Evolutionary conservation across 2,329 filamentous ascomycete genomes (phyloP), one percentile per base, ranked within the genome.

Genomic region (Diplodia mutila): DNA sequence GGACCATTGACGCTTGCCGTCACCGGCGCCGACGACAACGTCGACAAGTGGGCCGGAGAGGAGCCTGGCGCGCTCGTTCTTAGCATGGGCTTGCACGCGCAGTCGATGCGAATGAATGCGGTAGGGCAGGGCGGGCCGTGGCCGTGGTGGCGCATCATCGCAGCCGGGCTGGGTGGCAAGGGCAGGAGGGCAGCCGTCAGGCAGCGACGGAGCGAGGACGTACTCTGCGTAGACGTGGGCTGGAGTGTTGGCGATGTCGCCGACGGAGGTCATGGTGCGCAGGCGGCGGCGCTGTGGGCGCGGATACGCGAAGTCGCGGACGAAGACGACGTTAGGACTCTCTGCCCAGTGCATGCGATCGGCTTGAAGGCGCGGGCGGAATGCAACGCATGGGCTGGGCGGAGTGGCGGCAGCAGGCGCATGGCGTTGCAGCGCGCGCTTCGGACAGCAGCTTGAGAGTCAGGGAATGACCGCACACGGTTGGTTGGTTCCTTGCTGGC

Each of bases 181-280:
- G 49, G 34, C 25, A 39, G 63, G 54, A 27, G 53, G 42, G 52
- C 37, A 27, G 67, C 29, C 21, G n/a, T 49, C 42, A n/a, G 67
- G 67, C 14, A 68, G 67, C 37, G 67, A 52, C 29, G 57, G 37
- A 16, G 48, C 14, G 37, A 52, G 42, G 29, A 82, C 83, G 76
- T 84, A 86, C 84, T 84, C 82, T 76, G 84, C 83, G 79, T 82
- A 85, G 68, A 78, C 79, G 69, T 80, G 78, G 69, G 83, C 83
- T 72, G 82, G 80, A 69, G 79, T 76, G 69, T 81, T 78, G 71
- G 77, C 79, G 71, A 85, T 82, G 74, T 81, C 81, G 69, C 77
- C 78, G 51, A 18, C 39, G 23, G 66, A 67, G 72, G 75, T 76
- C 74, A 80, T 81, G 79, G 82, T 82, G 71, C 82, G 81, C 68